These are phyloP conservation scores for Kazachstania kunashirensis DNA, from an alignment of 805 yeast genomes.

Conservation along the genomic window DNA sequence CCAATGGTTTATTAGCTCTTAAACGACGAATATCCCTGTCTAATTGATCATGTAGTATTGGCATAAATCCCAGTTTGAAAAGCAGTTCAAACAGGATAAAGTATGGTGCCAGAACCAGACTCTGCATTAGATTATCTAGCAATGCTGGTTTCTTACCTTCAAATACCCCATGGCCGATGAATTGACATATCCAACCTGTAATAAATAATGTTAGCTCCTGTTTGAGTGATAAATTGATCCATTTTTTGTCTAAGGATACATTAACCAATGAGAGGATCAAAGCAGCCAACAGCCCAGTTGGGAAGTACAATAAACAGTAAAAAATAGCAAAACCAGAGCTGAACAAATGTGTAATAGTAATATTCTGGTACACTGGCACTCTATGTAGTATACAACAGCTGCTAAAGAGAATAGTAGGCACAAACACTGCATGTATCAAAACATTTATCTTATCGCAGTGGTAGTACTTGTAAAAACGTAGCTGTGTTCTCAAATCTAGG, in stretches of 20 bases:
- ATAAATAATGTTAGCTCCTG: constrained; percentile 34
- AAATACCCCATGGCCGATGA: constrained; percentile 75
- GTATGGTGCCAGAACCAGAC: constrained; percentile 83
- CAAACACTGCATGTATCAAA: constrained; percentile 63
- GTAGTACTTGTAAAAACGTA: constrained; percentile 52
- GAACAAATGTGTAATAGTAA: constrained; percentile 40
- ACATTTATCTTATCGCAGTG: constrained; percentile 54
- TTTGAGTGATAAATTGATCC: constrained; percentile 7
- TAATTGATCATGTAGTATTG: constrained; percentile 22
- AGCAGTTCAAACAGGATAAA: constrained; percentile 75
- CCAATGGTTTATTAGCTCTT: too few relatives aligned
- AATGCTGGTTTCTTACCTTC: constrained; percentile 84
- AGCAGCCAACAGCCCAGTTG: constrained; percentile 39
- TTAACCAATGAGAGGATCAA: constrained; percentile 31
- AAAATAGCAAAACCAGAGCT: constrained; percentile 44
- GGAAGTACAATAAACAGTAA: constrained; percentile 49
- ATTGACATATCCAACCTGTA: constrained; percentile 70
- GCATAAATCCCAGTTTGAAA: constrained; percentile 55
- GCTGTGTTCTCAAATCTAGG: constrained; percentile 30
- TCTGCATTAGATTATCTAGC: constrained; percentile 72
- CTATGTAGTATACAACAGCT: constrained; percentile 23
- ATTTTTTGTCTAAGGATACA: constrained; percentile 15
- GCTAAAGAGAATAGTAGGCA: constrained; percentile 64
- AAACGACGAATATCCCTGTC: constrained; percentile 4
- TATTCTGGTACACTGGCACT: constrained; percentile 9